phyloP scores from a whole-genome alignment of 345 rosid genomes.

The Brassica cretica region DNA sequence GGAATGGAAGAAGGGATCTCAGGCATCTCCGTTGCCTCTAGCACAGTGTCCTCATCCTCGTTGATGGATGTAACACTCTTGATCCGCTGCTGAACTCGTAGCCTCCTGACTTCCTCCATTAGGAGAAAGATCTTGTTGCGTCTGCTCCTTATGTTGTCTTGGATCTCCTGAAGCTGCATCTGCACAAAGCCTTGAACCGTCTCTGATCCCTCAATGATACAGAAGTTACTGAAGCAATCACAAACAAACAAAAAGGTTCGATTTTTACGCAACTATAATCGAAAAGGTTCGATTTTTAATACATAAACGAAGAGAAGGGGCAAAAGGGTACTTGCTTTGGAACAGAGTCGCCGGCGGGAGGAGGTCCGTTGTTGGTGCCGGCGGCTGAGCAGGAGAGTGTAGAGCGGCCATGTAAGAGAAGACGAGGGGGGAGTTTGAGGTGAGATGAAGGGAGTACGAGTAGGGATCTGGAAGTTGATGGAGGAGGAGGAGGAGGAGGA shows the following conservation, averaged over 20 bases:
- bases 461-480: slow-evolving; percentile 36
- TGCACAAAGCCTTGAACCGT: slow-evolving; percentile 80
- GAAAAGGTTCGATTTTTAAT: not conserved
- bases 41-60: slow-evolving; percentile 42
- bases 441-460: slow-evolving; percentile 29
- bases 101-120: slow-evolving; percentile 98
- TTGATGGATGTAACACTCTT: slow-evolving; percentile 47
- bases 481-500: slow-evolving; percentile 37
- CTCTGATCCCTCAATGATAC: slow-evolving; percentile 95
- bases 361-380: slow-evolving; percentile 35
- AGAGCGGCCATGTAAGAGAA: slow-evolving; percentile 32
- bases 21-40: slow-evolving; percentile 79
- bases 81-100: slow-evolving; percentile 78
- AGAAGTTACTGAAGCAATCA: slow-evolving; percentile 59
- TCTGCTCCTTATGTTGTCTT: slow-evolving; percentile 80
- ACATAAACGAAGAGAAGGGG: not conserved
- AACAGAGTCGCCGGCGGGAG: slow-evolving; percentile 51
- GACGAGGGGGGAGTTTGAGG: slow-evolving; percentile 28
- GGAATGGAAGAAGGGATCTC: slow-evolving; percentile 94
- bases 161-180: slow-evolving; percentile 86
- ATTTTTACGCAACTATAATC: not conserved
- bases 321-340: slow-evolving; percentile 47
- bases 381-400: slow-evolving; percentile 43
- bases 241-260: not conserved
- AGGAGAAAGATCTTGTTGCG: slow-evolving; percentile 93